phyloP scores from a whole-genome alignment of 331 rosid genomes.

The Prunus yedoensis region DNA sequence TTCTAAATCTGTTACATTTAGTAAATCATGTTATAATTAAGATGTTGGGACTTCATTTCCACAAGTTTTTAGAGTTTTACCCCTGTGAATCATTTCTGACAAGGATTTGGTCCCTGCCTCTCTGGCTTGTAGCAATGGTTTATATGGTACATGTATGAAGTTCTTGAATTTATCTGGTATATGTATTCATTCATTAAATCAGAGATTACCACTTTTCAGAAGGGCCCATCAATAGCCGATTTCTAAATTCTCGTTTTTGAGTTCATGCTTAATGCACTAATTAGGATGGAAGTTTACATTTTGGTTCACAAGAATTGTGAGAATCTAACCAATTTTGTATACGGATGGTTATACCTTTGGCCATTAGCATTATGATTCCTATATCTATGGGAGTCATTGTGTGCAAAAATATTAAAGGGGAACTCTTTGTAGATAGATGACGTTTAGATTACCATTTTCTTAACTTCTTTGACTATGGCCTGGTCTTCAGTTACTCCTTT shows the following conservation, averaged over 20 bases:
- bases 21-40: not conserved
- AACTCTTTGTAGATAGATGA: slow-evolving; percentile 22
- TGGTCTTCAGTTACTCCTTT: slow-evolving; percentile 83
- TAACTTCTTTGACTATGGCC: slow-evolving; percentile 38
- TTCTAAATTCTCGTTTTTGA: not conserved
- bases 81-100: not conserved
- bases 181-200: not conserved
- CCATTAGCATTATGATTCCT: slow-evolving; percentile 20
- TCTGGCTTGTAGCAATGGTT: not conserved
- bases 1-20: not conserved
- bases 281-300: not conserved
- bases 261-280: not conserved
- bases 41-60: not conserved
- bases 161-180: not conserved
- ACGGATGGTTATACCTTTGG: slow-evolving; percentile 12
- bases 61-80: not conserved
- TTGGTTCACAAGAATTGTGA: not conserved
- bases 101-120: not conserved
- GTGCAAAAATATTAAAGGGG: slow-evolving; percentile 15
- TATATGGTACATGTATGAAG: not conserved
- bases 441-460: slow-evolving; percentile 35
- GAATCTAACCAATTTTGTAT: not conserved
- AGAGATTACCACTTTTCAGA: not conserved
- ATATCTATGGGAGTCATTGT: not conserved
- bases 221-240: not conserved